Evolutionary conservation across 148 eudicot species (phyloP).

Genomic region (Rhododendron molle): DNA sequence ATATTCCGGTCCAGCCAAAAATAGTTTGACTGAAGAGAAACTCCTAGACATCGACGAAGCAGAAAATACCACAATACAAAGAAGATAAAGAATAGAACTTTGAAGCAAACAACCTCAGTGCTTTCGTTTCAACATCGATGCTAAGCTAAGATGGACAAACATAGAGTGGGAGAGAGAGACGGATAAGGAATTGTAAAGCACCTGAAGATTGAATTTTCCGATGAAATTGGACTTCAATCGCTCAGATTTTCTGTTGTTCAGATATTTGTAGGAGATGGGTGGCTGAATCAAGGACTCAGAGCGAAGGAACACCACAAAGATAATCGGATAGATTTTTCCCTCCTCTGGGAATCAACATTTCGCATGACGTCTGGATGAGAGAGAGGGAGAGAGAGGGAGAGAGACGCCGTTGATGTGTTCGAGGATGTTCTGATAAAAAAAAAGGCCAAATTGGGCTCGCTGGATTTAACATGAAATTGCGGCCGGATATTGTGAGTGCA

Average conservation of each 20-base stretch:
- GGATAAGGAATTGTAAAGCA: background rate
- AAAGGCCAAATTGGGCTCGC: background rate
- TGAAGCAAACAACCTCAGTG: background rate
- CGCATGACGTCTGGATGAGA: background rate
- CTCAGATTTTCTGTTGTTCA: background rate
- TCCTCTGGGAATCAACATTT: background rate
- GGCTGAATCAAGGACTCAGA: background rate
- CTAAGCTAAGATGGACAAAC: background rate
- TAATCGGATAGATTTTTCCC: background rate
- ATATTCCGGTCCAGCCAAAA: background rate
- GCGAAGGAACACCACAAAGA: background rate
- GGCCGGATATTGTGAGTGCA: too few species aligned
- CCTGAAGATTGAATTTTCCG: slow-evolving; percentile 1
- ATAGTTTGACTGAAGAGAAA: background rate
- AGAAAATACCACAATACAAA: background rate
- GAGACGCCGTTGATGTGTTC: background rate
- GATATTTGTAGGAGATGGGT: background rate
- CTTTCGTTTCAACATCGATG: background rate
- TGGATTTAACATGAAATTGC: too few species aligned
- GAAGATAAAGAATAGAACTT: background rate
- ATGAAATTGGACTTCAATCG: background rate
- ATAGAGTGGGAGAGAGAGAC: background rate
- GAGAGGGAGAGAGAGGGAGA: background rate
- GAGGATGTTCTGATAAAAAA: background rate
- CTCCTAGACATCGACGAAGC: background rate